Conservation (phyloP, 2,329 filamentous ascomycete species). For the Ascochyta clinopodiicola region DNA sequence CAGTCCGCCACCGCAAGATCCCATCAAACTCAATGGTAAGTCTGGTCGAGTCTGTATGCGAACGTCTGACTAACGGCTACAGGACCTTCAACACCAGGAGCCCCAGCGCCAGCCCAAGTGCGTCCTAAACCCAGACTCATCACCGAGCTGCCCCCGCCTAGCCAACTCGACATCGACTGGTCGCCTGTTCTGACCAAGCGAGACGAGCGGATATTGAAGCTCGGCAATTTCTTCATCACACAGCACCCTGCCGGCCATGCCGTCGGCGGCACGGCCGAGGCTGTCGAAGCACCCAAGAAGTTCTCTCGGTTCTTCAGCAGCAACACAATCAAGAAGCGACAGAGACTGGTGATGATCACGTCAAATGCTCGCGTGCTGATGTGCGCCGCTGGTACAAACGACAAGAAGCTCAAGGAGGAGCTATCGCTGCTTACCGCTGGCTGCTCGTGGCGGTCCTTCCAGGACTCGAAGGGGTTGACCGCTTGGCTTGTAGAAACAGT, state of each 20-base stretch:
- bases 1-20: constrained; percentile 75
- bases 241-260: constrained; percentile 79
- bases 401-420: constrained; percentile 94
- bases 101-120: constrained; percentile 30
- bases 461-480: constrained; percentile 85
- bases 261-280: constrained; percentile 71
- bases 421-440: constrained; percentile 81
- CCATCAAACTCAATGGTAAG: constrained; percentile 58
- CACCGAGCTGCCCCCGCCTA: constrained; percentile 94
- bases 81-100: constrained; percentile 37
- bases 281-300: constrained; percentile 74
- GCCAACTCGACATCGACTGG: constrained; percentile 97
- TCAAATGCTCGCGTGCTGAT: constrained; percentile 89
- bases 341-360: constrained; percentile 93
- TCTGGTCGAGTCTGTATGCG: constrained; percentile 9
- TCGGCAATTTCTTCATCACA: constrained; percentile 88
- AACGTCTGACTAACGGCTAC: constrained; percentile 25
- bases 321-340: constrained; percentile 88
- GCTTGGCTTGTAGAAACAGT: constrained; percentile 94
- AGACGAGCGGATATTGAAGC: constrained; percentile 92
- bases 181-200: constrained; percentile 88
- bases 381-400: constrained; percentile 88
- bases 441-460: constrained; percentile 78
- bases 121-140: constrained; percentile 76
- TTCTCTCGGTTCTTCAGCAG: constrained; percentile 93